phyloP scores from a whole-genome alignment of 352 stramenopile species.

The Globisporangium spiculum region DNA sequence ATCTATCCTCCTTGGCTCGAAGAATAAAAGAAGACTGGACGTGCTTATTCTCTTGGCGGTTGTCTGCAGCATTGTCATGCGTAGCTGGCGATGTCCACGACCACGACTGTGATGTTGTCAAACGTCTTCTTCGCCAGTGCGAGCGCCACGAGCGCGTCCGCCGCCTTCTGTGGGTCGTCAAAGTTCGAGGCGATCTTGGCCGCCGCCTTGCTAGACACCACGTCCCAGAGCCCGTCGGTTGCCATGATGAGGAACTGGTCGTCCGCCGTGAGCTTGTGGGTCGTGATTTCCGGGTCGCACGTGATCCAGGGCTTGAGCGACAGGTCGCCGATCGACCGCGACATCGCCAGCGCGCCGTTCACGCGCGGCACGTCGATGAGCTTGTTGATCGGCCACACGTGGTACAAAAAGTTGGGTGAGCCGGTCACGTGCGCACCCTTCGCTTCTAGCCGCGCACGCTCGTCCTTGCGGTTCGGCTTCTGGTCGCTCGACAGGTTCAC shows the following conservation, averaged over 20 bases:
- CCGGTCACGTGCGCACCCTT: conserved; percentile 67
- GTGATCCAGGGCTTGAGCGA: conserved; percentile 76
- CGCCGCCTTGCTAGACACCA: conserved; percentile 63
- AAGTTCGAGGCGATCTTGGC: conserved; percentile 52
- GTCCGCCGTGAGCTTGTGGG: conserved; percentile 44
- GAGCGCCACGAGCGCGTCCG: conserved; percentile 56
- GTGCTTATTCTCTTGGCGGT: background rate
- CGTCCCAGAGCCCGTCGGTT: conserved; percentile 82
- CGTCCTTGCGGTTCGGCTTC: conserved; percentile 76
- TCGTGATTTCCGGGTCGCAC: conserved; percentile 75
- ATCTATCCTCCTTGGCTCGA: background rate
- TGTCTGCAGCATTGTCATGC: conserved; percentile 26
- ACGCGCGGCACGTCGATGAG: conserved; percentile 79
- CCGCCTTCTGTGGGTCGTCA: conserved; percentile 51
- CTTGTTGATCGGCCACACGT: conserved; percentile 72
- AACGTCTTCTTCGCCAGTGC: conserved; percentile 50
- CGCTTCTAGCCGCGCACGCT: conserved; percentile 65
- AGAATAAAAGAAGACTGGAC: background rate
- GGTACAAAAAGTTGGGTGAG: conserved; percentile 60
- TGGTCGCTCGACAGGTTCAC: conserved; percentile 71
- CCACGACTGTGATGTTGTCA: conserved; percentile 81
- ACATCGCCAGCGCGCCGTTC: conserved; percentile 79
- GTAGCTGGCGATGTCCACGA: conserved; percentile 63
- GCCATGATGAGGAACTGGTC: conserved; percentile 82
- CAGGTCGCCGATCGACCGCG: conserved; percentile 78